Percentiles rank a stretch among this genome's conserved stretches.
These are phyloP conservation scores for Globisporangium lucens DNA, from an alignment of 352 stramenopile genomes.

Conservation along the genomic window DNA sequence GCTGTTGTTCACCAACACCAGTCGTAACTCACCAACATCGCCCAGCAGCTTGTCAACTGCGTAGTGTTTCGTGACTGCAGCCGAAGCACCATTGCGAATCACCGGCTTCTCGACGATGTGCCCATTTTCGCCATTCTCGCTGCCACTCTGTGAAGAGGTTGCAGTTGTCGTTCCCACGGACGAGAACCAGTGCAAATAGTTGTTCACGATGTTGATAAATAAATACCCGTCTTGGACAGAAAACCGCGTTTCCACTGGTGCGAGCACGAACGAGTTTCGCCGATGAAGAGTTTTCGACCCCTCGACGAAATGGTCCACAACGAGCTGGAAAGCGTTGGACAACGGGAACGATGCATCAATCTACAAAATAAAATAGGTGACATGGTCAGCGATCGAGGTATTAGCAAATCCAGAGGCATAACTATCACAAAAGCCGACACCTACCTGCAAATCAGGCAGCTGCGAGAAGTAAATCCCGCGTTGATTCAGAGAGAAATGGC, in stretches of 20 bases:
- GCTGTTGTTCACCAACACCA: conserved; percentile 88
- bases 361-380: conserved; percentile 22
- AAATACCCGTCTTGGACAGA: conserved; percentile 84
- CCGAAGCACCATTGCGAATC: not conserved
- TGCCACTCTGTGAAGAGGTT: not conserved
- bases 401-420: not conserved
- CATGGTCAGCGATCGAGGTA: not conserved
- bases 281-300: conserved; percentile 43
- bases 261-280: conserved; percentile 77
- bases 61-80: conserved; percentile 22
- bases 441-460: conserved; percentile 78
- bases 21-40: conserved; percentile 77
- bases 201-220: conserved; percentile 84
- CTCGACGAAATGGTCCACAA: conserved; percentile 82
- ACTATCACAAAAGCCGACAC: not conserved
- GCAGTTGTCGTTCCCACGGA: conserved; percentile 11
- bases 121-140: conserved; percentile 6
- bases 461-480: conserved; percentile 84
- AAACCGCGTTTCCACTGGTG: conserved; percentile 80
- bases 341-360: conserved; percentile 84
- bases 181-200: conserved; percentile 67
- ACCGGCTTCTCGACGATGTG: conserved; percentile 2
- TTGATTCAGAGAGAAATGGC: conserved; percentile 77
- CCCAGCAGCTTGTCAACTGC: conserved; percentile 78
- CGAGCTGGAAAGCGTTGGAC: conserved; percentile 77